Base-by-base conservation (phyloP, 2,329 filamentous ascomycete genomes). In the Hymenoscyphus infarciens region DNA sequence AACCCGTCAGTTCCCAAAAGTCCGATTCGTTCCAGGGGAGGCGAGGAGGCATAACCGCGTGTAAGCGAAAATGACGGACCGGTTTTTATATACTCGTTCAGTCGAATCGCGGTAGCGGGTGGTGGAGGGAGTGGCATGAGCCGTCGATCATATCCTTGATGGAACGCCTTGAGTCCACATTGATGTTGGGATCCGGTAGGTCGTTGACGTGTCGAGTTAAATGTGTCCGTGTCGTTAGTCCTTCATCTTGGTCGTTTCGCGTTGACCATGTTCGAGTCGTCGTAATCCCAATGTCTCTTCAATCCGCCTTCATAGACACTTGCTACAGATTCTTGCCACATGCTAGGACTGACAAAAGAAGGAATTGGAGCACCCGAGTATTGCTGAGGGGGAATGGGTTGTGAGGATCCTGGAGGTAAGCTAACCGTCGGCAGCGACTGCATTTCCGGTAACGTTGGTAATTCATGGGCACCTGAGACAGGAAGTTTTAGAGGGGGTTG, bases 321-420 rank as follows among this genome's bases (percentile, higher is more conserved):
- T 13, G 86, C 86, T 61, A 90, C 87, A 13, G 85, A 87, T 71
- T 89, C 85, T 72, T 88, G 87, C 87, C 87, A 90, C 87, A 89
- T 89, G 63, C 85, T 86, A 3, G 87, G 86, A 10, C 86, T 89
- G 66, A 90, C 83, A 72, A 88, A 89, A 31, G 79, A 80, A 62
- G 82, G 79, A 57, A 84, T 79, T 2, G 83, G 77, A 7, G 82
- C 78, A 31, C 80, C 77, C 33, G 82, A 77, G 71, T 84, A 87
- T 66, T 82, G 80, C 64, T 81, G 78, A 59, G 80, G 77, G 2
- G 80, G 75, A 56, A 83, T 75, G 45, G 79, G 75, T 61, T 83
- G 81, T 45, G 81, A 73, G 38, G 55, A 62, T 73, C 76, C 65
- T 68, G 66, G 79, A 75, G 61, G 77, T 74, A 66, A 77, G 77